Conservation (phyloP, 1,284 basidiomycete genomes). For the Somion occarium region DNA sequence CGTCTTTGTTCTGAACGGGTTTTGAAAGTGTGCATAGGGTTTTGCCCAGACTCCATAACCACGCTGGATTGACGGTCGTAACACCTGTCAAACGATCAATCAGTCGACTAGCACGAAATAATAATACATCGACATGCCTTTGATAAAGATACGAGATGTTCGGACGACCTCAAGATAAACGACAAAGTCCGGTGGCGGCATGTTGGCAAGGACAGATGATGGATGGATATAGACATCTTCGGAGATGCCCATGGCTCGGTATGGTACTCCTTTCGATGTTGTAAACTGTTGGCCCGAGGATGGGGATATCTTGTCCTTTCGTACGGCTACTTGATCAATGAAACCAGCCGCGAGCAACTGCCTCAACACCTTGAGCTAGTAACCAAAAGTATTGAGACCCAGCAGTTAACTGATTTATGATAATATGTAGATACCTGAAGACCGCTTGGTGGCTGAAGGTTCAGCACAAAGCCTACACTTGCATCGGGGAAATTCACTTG, state of each 20-base stretch:
- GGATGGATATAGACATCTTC: slow-evolving; percentile 95
- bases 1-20: slow-evolving; percentile 67
- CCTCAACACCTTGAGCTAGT: slow-evolving; percentile 83
- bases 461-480: slow-evolving; percentile 53
- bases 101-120: not conserved
- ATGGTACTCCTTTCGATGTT: slow-evolving; percentile 79
- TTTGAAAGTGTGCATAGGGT: slow-evolving; percentile 88
- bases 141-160: slow-evolving; percentile 75
- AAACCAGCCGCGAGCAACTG: slow-evolving; percentile 90
- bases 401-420: not conserved
- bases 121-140: slow-evolving; percentile 45
- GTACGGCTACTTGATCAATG: slow-evolving; percentile 93
- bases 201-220: slow-evolving; percentile 72
- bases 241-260: slow-evolving; percentile 75
- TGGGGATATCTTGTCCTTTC: slow-evolving; percentile 78
- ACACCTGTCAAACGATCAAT: slow-evolving; percentile 44
- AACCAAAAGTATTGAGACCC: not conserved
- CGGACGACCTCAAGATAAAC: slow-evolving; percentile 82
- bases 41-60: slow-evolving; percentile 81
- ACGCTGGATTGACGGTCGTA: slow-evolving; percentile 85
- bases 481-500: slow-evolving; percentile 61
- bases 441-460: slow-evolving; percentile 67
- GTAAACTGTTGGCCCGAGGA: slow-evolving; percentile 63
- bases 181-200: slow-evolving; percentile 81
- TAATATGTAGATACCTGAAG: slow-evolving; percentile 52